Percentiles rank a stretch among this genome's conserved stretches.
Conservation (phyloP, 179 eudicot species). For the Monotropa hypopitys region DNA sequence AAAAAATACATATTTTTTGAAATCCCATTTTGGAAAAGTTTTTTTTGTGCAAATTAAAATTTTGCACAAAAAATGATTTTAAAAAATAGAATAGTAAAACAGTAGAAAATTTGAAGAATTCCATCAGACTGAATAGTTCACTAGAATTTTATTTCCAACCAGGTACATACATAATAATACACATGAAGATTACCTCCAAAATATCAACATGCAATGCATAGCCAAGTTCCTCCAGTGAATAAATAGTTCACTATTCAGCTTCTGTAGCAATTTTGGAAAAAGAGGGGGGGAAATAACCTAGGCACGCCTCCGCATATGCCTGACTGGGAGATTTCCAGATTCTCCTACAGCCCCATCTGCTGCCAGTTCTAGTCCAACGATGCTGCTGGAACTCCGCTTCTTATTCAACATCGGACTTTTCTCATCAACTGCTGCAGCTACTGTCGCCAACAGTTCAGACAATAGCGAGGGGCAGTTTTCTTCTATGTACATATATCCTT, state of each 20-base stretch:
- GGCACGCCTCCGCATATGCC: conserved; percentile 46
- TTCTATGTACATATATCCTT: conserved; percentile 52
- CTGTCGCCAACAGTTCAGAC: conserved; percentile 47
- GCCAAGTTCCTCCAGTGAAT: not conserved
- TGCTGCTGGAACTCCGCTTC: conserved; percentile 74
- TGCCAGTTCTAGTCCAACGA: conserved; percentile 40
- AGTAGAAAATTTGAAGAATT: too few species aligned
- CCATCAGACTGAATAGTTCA: too few species aligned
- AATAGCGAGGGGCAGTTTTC: conserved; percentile 50
- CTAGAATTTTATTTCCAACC: not conserved
- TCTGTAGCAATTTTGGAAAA: not conserved
- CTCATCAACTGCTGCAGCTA: conserved; percentile 47
- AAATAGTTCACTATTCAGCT: not conserved
- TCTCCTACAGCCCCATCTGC: conserved; percentile 33
- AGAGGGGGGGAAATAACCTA: conserved; percentile 9
- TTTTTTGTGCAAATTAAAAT: too few species aligned
- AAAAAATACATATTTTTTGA: too few species aligned
- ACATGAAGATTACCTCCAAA: not conserved
- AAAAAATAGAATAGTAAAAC: too few species aligned
- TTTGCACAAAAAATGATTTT: too few species aligned
- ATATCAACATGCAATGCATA: conserved; percentile 1
- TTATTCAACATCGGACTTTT: conserved; percentile 19
- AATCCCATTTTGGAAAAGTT: too few species aligned
- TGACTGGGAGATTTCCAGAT: conserved; percentile 25
- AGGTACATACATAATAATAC: not conserved